Base-by-base conservation (phyloP, 1,284 basidiomycete species). In the Athelia psychrophila region DNA sequence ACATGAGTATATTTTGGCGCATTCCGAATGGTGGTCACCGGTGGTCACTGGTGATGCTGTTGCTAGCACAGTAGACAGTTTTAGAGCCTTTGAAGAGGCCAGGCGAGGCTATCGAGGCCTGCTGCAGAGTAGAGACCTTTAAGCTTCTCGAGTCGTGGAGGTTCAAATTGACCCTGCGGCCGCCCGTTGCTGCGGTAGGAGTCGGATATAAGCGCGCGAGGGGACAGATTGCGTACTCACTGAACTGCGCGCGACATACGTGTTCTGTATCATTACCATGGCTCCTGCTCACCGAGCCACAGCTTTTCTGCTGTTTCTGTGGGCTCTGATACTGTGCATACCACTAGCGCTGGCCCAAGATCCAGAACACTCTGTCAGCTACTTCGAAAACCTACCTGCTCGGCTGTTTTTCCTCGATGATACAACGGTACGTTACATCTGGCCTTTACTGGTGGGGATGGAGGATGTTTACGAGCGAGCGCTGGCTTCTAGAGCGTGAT, bases 391-490 rank as follows among this genome's bases (percentile, higher is more conserved):
- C 66, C 72, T 92, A n/a, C 95, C 95, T 0, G 78, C 80, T n/a
- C 78, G 82, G 58, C 69, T 98, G 50, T 89, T 91, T 75, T 98
- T 95, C 78, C 96, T 98, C 72, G 91, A 96, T 58, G 95, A 97
- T 72, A 88, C 91, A 5, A 70, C 86, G 38, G 93, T 94, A 56
- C 58, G 77, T 71, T 63, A 45, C 15, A 47, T 33, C 42, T 51
- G n/a, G 35, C n/a, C 20, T 25, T 15, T 49, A 16, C 47, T 22
- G 45, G 12, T n/a, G 23, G 25, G 49, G 16, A 44, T 33, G 44
- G 47, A 44, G 33, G 25, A 12, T 51, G 10, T 20, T 35, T 50
- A 1, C 8, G 19, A 23, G 6, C 16, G 24, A 23, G n/a, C n/a
- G n/a, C n/a, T n/a, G n/a, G n/a, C n/a, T 16, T 27, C 9, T 69